A percentile compares a stretch with the other conserved stretches of the same genome.
These are phyloP conservation scores for Hypoxylon lenormandii DNA, from an alignment of 495 filamentous ascomycete species.

Conservation along the genomic window DNA sequence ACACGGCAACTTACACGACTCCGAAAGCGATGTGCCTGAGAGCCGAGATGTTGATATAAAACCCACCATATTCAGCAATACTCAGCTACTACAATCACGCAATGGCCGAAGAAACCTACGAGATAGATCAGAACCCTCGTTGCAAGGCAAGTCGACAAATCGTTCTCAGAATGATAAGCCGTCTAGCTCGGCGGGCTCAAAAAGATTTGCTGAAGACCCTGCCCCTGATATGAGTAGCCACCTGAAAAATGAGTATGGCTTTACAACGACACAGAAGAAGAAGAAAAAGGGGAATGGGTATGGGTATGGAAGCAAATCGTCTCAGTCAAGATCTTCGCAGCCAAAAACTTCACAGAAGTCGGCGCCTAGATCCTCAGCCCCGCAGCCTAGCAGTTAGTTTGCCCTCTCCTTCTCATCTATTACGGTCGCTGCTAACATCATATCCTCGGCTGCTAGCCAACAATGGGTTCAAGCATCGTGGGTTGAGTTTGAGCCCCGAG, in stretches of 20 bases:
- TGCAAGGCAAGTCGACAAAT: neutral
- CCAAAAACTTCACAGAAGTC: constrained; percentile 29
- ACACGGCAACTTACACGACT: constrained; percentile 17
- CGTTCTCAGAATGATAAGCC: constrained; percentile 20
- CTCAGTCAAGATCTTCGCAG: constrained; percentile 35
- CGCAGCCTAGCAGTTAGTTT: constrained; percentile 13
- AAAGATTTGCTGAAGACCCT: constrained; percentile 39
- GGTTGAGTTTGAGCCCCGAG: constrained; percentile 11
- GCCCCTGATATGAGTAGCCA: constrained; percentile 15
- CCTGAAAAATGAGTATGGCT: constrained; percentile 14
- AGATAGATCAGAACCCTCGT: neutral
- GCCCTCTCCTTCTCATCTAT: constrained; percentile 1
- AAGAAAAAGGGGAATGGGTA: constrained; percentile 23
- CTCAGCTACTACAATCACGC: constrained; percentile 4
- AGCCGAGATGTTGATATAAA: constrained; percentile 36
- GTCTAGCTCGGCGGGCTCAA: constrained; percentile 44
- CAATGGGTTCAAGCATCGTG: constrained; percentile 2
- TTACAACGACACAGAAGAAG: neutral
- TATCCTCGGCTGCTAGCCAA: constrained; percentile 16
- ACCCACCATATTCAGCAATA: constrained; percentile 32
- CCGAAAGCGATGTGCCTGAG: constrained; percentile 33
- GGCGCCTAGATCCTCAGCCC: constrained; percentile 18
- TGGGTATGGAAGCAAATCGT: constrained; percentile 25
- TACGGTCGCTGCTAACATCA: constrained; percentile 9
- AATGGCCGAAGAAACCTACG: constrained; percentile 15